A percentile compares a stretch with the other conserved stretches of the same genome.
Evolutionary conservation across 2,329 filamentous ascomycete species (phyloP).

Genomic region (Aspergillus sp.): DNA sequence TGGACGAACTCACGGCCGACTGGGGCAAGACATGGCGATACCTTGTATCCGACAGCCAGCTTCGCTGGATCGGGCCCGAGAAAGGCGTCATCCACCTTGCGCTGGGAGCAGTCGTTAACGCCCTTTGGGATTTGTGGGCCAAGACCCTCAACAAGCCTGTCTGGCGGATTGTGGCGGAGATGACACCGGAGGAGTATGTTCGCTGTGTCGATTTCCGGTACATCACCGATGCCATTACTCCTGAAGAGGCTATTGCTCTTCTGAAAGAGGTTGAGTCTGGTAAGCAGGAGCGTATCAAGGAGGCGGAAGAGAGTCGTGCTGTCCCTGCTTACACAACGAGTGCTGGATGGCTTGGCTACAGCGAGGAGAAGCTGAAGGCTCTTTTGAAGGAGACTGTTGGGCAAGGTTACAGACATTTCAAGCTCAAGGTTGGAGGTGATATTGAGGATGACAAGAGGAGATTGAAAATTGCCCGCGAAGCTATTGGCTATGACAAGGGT

Average conservation of each 20-base stretch:
- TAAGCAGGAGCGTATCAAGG: conserved; percentile 66
- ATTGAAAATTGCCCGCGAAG: conserved; percentile 67
- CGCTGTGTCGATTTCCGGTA: conserved; percentile 90
- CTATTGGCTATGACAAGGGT: conserved; percentile 76
- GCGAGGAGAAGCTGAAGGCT: conserved; percentile 76
- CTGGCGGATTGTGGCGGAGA: conserved; percentile 84
- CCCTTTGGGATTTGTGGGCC: conserved; percentile 93
- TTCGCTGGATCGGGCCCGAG: conserved; percentile 90
- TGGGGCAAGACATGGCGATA: conserved; percentile 89
- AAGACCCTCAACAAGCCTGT: conserved; percentile 82
- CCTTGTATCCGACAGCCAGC: conserved; percentile 83
- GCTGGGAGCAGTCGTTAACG: conserved; percentile 83
- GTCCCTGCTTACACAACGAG: conserved; percentile 89
- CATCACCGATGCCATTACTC: conserved; percentile 88
- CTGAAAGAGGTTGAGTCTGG: conserved; percentile 61
- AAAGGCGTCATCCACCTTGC: conserved; percentile 93
- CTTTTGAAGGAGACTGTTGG: conserved; percentile 69
- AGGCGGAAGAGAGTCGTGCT: conserved; percentile 67
- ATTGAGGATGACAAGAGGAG: conserved; percentile 68
- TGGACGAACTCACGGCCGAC: conserved; percentile 71
- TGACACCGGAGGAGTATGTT: conserved; percentile 83
- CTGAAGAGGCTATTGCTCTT: conserved; percentile 71
- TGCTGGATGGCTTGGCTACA: conserved; percentile 89
- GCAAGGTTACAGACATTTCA: conserved; percentile 80
- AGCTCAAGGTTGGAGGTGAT: conserved; percentile 78